These are phyloP conservation scores for Xylariaceae sp. DNA, from an alignment of 2,329 filamentous ascomycete genomes.

Conservation along the genomic window DNA sequence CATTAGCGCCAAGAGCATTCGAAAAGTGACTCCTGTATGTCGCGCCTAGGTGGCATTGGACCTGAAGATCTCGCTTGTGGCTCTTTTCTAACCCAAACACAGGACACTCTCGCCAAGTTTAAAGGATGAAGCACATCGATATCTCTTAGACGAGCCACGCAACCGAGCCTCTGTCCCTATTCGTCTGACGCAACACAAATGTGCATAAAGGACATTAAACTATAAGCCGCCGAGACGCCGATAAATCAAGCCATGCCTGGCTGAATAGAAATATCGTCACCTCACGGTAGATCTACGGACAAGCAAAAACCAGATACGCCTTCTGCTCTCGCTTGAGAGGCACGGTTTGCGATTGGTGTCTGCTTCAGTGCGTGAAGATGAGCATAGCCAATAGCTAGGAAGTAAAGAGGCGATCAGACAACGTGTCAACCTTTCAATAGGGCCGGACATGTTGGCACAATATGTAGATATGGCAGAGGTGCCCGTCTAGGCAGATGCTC, in stretches of 20 bases:
- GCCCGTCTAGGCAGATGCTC: no score
- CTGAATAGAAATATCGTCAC: neutral
- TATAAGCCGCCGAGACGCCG: neutral
- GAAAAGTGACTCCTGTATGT: conserved; percentile 76
- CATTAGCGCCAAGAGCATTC: conserved; percentile 76
- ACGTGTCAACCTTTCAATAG: no score
- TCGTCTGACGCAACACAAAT: neutral
- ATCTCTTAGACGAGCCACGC: neutral
- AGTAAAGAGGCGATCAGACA: no score
- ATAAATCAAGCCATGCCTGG: no score
- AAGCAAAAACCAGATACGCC: neutral
- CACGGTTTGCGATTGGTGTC: neutral
- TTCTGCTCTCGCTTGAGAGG: neutral
- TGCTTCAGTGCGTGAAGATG: no score
- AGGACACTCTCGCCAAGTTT: conserved; percentile 72
- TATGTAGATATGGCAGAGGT: no score
- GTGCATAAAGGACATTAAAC: neutral
- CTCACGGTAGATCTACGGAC: neutral
- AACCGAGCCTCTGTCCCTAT: neutral
- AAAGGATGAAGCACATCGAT: conserved; percentile 58
- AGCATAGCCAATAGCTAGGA: no score
- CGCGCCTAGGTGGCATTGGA: neutral
- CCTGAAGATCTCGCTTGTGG: neutral
- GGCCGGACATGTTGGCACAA: no score
- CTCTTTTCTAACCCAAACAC: conserved; percentile 1